phyloP scores from a whole-genome alignment of 345 rosid species.

The Triadica sebifera region DNA sequence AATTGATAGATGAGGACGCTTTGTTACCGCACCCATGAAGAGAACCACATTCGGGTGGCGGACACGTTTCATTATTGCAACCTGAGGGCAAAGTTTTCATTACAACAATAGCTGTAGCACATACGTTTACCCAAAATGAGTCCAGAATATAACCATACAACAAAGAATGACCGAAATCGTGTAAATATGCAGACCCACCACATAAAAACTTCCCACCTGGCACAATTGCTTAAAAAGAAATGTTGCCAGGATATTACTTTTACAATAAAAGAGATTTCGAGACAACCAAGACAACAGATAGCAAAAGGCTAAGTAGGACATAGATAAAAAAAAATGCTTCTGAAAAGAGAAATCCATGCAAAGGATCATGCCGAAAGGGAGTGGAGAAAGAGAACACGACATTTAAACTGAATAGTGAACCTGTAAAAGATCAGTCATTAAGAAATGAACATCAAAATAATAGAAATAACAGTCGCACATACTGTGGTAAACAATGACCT shows the following conservation, averaged over 20 bases:
- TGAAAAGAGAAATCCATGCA: neutral
- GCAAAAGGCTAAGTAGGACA: neutral
- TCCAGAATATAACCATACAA: neutral
- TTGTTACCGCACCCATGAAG: constrained; percentile 99
- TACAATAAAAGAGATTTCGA: neutral
- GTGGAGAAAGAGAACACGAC: neutral
- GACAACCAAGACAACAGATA: neutral
- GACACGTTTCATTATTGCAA: constrained; percentile 94
- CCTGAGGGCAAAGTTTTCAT: constrained; percentile 37
- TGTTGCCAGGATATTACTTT: neutral
- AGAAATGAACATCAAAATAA: neutral
- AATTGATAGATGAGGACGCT: constrained; percentile 78
- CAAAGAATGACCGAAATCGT: neutral
- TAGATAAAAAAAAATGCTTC: neutral
- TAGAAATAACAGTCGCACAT: neutral
- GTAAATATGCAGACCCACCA: neutral
- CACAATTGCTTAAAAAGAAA: neutral
- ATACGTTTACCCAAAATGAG: neutral
- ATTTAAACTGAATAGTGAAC: neutral
- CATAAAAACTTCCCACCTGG: neutral
- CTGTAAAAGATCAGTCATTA: neutral
- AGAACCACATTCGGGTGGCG: constrained; percentile 98
- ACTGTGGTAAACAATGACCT: neutral
- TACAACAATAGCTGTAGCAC: neutral
- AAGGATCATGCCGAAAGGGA: too few species aligned